Base-by-base conservation (phyloP, 345 rosid genomes). In the Brassica carinata region DNA sequence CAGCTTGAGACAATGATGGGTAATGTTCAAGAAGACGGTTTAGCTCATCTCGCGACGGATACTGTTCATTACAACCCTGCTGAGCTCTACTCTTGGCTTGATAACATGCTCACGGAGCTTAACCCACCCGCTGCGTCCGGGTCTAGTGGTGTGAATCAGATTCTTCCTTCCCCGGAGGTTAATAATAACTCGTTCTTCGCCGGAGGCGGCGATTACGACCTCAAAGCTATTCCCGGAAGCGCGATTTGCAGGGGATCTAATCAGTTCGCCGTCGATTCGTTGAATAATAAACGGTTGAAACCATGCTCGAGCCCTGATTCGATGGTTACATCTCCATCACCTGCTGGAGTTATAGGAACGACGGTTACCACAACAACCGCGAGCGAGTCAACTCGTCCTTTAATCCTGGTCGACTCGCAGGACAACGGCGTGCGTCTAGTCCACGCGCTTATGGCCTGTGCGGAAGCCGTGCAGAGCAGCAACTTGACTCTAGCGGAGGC, bases 11-110 rank as follows among this genome's bases (percentile, higher is more conserved):
- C 87, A 45, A 92, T 84, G 58, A 87, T 93, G 92, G 82, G 89
- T 29, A 78, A 73, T 71, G 89, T 76, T 74, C 92, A 87, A 23
- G 93, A 82, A 51, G 98, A 89, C 61, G 97, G 88, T 0, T 38
- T 90, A 8, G 86, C 91, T 45, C 87, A 87, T n/a, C 81, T 93
- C 14, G 86, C 88, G 2, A 73, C 90, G 0, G 97, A 93, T 0
- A 85, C 98, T 4, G 89, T 93, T 57, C 97, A 93, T 71, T 89
- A 90, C 66, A 90, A 93, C 72, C 98, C 98, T 0, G 85, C 98
- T 2, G 94, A 93, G 83, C 84, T 93, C 0, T 87, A 83, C 2
- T 72, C 90, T 1, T 93, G 93, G 93, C 88, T 91, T 11, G 88
- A 91, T 29, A 83, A 73, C 53, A 91, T 93, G 91, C 64, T 91